A percentile compares a stretch with the other conserved stretches of the same genome.
These are phyloP conservation scores for Cornus suecica DNA, from an alignment of 148 eudicot species.

Conservation along the genomic window DNA sequence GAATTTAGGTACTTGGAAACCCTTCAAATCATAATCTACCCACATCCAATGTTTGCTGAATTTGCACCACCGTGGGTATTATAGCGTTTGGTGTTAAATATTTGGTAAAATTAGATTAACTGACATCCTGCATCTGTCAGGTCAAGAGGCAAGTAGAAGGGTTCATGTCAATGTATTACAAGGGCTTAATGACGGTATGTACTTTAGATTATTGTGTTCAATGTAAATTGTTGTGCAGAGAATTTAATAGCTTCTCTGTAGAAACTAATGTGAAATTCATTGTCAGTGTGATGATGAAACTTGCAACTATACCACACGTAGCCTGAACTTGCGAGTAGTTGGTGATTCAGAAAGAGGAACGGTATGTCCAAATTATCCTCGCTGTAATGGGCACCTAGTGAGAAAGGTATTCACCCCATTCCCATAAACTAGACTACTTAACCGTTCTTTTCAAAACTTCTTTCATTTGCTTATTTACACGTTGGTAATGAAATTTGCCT, in stretches of 20 bases:
- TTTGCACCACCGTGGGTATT: neutral
- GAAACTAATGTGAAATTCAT: conserved; percentile 1
- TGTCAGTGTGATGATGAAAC: conserved; percentile 96
- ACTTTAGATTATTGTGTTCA: conserved; percentile 3
- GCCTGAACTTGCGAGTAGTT: conserved; percentile 71
- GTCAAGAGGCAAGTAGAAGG: conserved; percentile 79
- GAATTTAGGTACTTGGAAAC: neutral
- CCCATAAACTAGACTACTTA: neutral
- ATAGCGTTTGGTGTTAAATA: neutral
- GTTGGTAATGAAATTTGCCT: neutral
- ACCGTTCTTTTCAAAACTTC: neutral
- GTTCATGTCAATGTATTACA: conserved; percentile 73
- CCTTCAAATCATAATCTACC: neutral
- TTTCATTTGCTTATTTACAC: neutral
- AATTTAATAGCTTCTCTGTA: neutral
- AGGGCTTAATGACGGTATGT: conserved; percentile 77
- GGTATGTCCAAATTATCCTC: conserved; percentile 90
- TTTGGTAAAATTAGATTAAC: neutral
- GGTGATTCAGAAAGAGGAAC: conserved; percentile 98
- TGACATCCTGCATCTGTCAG: conserved; percentile 32
- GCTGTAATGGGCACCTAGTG: conserved; percentile 76
- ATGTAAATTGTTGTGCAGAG: neutral
- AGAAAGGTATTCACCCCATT: conserved; percentile 57
- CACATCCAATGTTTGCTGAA: neutral
- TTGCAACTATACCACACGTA: conserved; percentile 86